Base-by-base conservation (phyloP, 2,329 filamentous ascomycete species). In the Cryoendolithus antarcticus region DNA sequence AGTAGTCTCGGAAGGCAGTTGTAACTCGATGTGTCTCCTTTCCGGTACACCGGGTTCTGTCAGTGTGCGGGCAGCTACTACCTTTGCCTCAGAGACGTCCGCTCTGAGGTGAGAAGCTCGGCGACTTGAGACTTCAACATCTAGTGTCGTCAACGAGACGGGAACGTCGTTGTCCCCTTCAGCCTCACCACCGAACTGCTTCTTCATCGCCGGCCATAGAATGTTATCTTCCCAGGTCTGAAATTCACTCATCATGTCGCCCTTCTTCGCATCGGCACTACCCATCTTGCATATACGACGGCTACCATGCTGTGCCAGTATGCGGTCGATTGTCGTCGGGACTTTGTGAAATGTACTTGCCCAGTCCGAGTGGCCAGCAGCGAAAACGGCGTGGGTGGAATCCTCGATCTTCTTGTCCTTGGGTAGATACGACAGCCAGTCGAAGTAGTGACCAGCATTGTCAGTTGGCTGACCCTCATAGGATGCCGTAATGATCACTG, bases 21-120 rank as follows among this genome's bases (percentile, higher is more conserved):
- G 55, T 37, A 67, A 56, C 36, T 65, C 60, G 13, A 66, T 58
- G 42, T 65, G 59, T 24, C 72, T 71, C 62, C 85, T 85, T 29
- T 63, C 62, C 0, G 72, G 64, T 19, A 65, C 68, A 0, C 62
- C 67, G 1, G 63, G 60, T 1, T 68, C 56, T 1, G 70, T 75
- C 28, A 83, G 62, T 0, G 64, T 55, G 34, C 61, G 63, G 32
- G 71, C 69, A 6, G 69, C 64, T 1, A 76, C 45, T 1, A 84
- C 75, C 1, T 72, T 60, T 11, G 66, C 67, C 0, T 62, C 66
- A 1, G 62, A 60, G 0, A 68, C 55, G 0, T 70, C 68, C 2
- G 73, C 67, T 2, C 75, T 69, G 4, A 38, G 34, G 33, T 30
- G 24, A 19, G 35, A 28, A 28, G 38, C 33, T 9, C 38, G 38